phyloP scores from a whole-genome alignment of 2,329 filamentous ascomycete species.

The Hawksworthiomyces lignivorus region DNA sequence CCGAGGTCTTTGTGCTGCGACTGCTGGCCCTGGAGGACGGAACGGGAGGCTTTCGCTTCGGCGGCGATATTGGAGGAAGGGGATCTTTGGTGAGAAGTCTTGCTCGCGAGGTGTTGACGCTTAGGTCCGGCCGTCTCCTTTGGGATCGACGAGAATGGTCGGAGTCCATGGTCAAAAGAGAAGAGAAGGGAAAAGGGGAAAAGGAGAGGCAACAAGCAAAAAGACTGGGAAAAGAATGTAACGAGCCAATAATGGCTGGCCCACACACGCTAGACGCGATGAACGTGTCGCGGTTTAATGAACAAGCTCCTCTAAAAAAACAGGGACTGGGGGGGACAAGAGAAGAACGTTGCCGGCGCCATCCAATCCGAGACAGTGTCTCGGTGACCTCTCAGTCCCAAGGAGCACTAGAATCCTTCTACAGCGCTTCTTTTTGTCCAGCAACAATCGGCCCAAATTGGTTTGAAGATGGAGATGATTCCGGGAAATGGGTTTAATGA shows the following conservation, averaged over 20 bases:
- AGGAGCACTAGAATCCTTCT: too few relatives aligned
- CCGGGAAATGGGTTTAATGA: conserved; percentile 2
- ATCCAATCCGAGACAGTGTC: conserved; percentile 1
- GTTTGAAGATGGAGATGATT: not conserved
- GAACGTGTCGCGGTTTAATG: conserved; percentile 6
- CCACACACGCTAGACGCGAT: conserved; percentile 8
- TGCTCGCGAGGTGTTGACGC: conserved; percentile 25
- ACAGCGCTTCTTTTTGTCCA: too few relatives aligned
- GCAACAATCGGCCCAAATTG: too few relatives aligned
- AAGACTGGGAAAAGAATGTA: not conserved
- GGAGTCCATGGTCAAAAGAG: conserved; percentile 6
- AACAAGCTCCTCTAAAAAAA: conserved; percentile 6
- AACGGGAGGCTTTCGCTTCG: conserved; percentile 18
- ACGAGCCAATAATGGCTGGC: not conserved
- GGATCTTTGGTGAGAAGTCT: conserved; percentile 14
- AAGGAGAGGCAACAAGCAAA: not conserved
- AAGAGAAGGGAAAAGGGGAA: not conserved
- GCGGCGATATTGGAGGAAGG: conserved; percentile 22
- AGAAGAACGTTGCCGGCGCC: conserved; percentile 1
- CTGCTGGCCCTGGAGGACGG: conserved; percentile 6
- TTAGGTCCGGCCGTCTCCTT: conserved; percentile 29
- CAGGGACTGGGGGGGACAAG: not conserved
- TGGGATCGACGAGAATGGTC: conserved; percentile 12
- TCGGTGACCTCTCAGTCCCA: too few relatives aligned
- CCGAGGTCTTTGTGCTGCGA: conserved; percentile 4